These are phyloP conservation scores for Calonectria hawksworthii DNA, from an alignment of 2,329 filamentous ascomycete genomes.

Conservation along the genomic window DNA sequence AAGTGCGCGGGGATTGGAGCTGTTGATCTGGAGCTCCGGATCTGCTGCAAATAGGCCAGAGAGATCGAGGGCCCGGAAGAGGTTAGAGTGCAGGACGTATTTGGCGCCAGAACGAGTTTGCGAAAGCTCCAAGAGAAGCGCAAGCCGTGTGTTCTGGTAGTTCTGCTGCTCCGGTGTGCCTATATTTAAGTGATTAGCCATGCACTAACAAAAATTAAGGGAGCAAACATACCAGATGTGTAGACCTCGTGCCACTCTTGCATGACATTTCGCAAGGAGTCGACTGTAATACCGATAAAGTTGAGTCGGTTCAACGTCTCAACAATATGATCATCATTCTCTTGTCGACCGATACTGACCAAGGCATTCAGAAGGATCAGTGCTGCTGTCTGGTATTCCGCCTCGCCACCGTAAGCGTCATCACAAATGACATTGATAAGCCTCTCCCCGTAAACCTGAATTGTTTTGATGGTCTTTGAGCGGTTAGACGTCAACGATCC, in stretches of 20 bases:
- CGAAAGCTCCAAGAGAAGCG: slow-evolving; percentile 85
- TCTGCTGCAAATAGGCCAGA: slow-evolving; percentile 92
- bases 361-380: slow-evolving; percentile 86
- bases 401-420: slow-evolving; percentile 89
- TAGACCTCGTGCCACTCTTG: slow-evolving; percentile 76
- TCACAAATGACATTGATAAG: slow-evolving; percentile 91
- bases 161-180: slow-evolving; percentile 61
- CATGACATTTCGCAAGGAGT: slow-evolving; percentile 85
- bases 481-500: slow-evolving; percentile 63
- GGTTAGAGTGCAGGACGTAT: slow-evolving; percentile 87
- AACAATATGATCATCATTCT: slow-evolving; percentile 81
- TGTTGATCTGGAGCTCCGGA: slow-evolving; percentile 89
- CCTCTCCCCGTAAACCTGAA: slow-evolving; percentile 77
- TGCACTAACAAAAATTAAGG: background rate
- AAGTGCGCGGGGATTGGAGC: slow-evolving; percentile 78
- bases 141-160: slow-evolving; percentile 79
- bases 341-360: slow-evolving; percentile 79
- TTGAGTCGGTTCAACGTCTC: slow-evolving; percentile 88
- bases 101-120: slow-evolving; percentile 88
- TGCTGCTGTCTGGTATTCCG: slow-evolving; percentile 86
- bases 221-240: slow-evolving; percentile 62
- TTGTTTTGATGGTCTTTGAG: slow-evolving; percentile 78
- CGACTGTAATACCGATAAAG: slow-evolving; percentile 90
- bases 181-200: slow-evolving; percentile 39
- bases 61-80: slow-evolving; percentile 84